Conservation (phyloP, 345 rosid genomes). For the Acer campestre region DNA sequence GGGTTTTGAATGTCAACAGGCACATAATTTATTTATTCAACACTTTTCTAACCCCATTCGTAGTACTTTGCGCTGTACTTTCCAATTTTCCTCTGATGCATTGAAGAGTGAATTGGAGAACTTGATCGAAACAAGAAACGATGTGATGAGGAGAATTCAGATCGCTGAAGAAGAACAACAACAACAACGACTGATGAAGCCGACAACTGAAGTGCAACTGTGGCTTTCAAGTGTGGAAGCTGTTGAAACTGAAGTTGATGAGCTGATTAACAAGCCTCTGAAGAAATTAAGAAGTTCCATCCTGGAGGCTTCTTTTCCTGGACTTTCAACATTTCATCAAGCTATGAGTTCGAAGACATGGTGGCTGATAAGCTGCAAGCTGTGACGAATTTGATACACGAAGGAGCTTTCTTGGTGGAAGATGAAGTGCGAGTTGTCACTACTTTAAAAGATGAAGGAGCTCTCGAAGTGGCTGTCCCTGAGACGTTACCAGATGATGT, state of each 20-base stretch:
- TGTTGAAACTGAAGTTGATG: too few species aligned
- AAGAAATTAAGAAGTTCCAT: too few species aligned
- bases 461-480: neutral
- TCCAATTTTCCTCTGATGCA: neutral
- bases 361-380: neutral
- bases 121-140: neutral
- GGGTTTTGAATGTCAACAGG: fast-evolving
- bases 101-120: neutral
- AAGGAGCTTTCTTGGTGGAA: neutral
- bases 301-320: too few species aligned
- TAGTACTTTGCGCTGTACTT: too few species aligned
- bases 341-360: neutral
- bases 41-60: neutral
- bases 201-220: too few species aligned
- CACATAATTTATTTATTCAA: too few species aligned
- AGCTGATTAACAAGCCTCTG: too few species aligned
- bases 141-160: neutral
- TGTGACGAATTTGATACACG: neutral
- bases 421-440: neutral
- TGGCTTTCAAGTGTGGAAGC: too few species aligned
- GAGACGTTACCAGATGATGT: neutral
- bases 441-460: neutral
- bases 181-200: neutral
- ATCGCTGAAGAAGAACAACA: neutral
- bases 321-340: neutral